A percentile compares a stretch with the other conserved stretches of the same genome.
These are phyloP conservation scores for Coelastrella sp. DNA, from an alignment of 139 green algal genomes.

Conservation along the genomic window DNA sequence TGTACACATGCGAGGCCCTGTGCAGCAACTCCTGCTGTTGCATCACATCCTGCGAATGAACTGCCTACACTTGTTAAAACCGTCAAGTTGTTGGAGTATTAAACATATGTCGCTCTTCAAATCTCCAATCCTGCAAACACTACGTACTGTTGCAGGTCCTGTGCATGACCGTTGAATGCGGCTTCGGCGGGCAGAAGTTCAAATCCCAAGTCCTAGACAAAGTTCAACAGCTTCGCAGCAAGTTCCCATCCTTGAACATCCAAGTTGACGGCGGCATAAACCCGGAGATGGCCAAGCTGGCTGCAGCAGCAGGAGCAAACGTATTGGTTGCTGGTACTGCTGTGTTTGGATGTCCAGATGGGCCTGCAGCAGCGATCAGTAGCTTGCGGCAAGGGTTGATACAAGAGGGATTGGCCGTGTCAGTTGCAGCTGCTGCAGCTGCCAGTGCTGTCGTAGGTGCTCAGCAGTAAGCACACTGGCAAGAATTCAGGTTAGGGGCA, in stretches of 20 bases:
- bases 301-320: constrained; percentile 86
- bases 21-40: too few relatives aligned
- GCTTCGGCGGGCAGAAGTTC: constrained; percentile 94
- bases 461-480: too few relatives aligned
- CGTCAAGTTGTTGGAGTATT: too few relatives aligned
- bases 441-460: too few relatives aligned
- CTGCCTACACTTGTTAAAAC: too few relatives aligned
- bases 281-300: constrained; percentile 69
- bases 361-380: neutral
- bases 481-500: too few relatives aligned
- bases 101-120: too few relatives aligned
- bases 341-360: constrained; percentile 75
- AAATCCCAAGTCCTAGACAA: constrained; percentile 75
- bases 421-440: too few relatives aligned
- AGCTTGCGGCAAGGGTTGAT: neutral
- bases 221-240: constrained; percentile 62
- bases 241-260: constrained; percentile 77
- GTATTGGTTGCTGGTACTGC: constrained; percentile 88
- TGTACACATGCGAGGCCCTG: too few relatives aligned
- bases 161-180: constrained; percentile 87
- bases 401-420: neutral
- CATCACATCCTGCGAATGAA: too few relatives aligned
- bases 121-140: too few relatives aligned
- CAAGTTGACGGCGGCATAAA: constrained; percentile 90
- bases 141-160: constrained; percentile 71